Percentiles rank a stretch among this genome's conserved stretches.
These are phyloP conservation scores for Teratosphaeria gauchensis DNA, from an alignment of 2,329 filamentous ascomycete species.

Conservation along the genomic window DNA sequence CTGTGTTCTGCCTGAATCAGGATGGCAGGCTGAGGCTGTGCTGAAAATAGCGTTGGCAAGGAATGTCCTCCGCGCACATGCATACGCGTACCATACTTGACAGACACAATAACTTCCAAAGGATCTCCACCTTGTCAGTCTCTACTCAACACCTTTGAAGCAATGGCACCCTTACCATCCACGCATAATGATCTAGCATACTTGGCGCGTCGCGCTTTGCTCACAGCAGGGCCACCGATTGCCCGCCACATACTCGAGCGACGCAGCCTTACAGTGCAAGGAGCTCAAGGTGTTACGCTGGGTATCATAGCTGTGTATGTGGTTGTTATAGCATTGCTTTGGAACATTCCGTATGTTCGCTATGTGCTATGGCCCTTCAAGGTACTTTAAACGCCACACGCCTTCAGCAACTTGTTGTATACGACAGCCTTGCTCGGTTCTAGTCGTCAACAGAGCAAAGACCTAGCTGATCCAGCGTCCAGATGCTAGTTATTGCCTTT, in stretches of 20 bases:
- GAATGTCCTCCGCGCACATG: neutral
- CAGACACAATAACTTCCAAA: neutral
- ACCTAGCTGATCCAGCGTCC: neutral
- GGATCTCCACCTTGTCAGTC: neutral
- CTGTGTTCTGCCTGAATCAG: too few relatives aligned
- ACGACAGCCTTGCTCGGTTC: too few relatives aligned
- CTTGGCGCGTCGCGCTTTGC: neutral
- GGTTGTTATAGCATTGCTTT: slow-evolving; percentile 64
- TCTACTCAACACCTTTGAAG: neutral
- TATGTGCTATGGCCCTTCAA: slow-evolving; percentile 75
- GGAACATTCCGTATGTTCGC: slow-evolving; percentile 69
- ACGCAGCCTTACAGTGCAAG: slow-evolving; percentile 52
- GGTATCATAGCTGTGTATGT: slow-evolving; percentile 63
- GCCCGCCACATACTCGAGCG: slow-evolving; percentile 27
- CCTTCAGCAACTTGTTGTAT: too few relatives aligned
- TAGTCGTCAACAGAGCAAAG: neutral
- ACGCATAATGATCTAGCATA: neutral
- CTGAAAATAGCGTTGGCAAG: neutral
- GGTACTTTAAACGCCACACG: slow-evolving; percentile 30
- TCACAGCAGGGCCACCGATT: neutral
- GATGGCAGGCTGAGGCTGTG: neutral
- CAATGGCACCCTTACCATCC: neutral
- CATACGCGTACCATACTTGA: neutral
- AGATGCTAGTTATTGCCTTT: slow-evolving; percentile 78
- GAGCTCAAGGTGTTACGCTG: slow-evolving; percentile 61